Conservation (phyloP, 495 filamentous ascomycete genomes). For the Penicillium flavigenum region DNA sequence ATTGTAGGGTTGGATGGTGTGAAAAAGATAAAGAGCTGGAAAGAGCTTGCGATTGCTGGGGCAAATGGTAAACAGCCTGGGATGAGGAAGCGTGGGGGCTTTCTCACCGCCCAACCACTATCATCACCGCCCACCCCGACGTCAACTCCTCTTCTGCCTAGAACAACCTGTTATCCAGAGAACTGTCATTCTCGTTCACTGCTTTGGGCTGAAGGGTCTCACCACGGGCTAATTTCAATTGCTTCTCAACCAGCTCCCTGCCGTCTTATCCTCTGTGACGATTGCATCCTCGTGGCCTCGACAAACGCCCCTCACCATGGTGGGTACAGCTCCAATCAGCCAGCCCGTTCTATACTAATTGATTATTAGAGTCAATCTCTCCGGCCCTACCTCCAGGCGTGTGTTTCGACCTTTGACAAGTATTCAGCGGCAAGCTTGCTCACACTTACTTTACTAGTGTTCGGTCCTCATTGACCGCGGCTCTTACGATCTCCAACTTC, state of each 20-base stretch:
- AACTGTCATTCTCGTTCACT: conserved; percentile 1
- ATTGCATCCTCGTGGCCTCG: neutral
- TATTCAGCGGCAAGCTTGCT: conserved; percentile 1
- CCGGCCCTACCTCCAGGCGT: conserved; percentile 82
- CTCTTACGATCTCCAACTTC: conserved; percentile 94
- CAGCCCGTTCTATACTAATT: conserved; percentile 11
- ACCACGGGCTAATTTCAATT: neutral
- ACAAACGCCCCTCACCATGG: conserved; percentile 21
- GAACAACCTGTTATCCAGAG: conserved; percentile 9
- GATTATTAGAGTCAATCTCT: conserved; percentile 84
- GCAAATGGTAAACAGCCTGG: conserved; percentile 35
- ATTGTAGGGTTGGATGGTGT: conserved; percentile 13
- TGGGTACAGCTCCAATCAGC: conserved; percentile 11
- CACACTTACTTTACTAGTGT: conserved; percentile 48
- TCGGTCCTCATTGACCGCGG: conserved; percentile 88
- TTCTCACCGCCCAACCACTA: conserved; percentile 43
- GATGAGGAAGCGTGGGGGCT: conserved; percentile 36
- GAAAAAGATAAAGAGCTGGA: conserved; percentile 17
- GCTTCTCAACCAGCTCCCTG: neutral
- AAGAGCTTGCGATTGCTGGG: conserved; percentile 27
- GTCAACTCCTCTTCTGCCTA: conserved; percentile 16
- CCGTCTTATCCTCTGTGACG: neutral
- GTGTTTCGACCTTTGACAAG: neutral
- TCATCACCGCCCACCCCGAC: conserved; percentile 20
- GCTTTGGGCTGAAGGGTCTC: conserved; percentile 1